Evolutionary conservation across 305 asterid species (phyloP), one percentile per base, ranked within the genome.

Genomic region (Petunia hybrid): DNA sequence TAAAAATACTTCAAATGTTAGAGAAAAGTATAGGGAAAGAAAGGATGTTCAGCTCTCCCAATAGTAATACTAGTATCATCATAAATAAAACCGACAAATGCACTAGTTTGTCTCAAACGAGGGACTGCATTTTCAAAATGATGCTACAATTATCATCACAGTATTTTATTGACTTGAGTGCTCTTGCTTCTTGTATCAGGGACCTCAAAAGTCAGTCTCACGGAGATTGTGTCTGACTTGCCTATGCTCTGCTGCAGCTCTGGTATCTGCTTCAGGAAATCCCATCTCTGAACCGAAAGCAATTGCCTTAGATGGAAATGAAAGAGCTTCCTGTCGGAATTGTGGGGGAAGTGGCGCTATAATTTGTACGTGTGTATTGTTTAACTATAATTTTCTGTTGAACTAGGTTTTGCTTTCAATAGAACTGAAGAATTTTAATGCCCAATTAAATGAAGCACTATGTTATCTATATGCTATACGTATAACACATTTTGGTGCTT

Each of bases 291-390:
- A 82, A 35, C 80, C 82, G 6, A 88, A 84, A 80, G 98, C 98
- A 70, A 73, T 79, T 69, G 92, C 94, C 82, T 77, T 82, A 80
- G 98, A 91, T 75, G 90, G 91, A 84, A 90, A 88, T 67, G 97
- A 88, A 77, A 89, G 84, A 56, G 83, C 95, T 31, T 95, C 80
- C 8, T 95, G 98, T 86, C 96, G 97, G 63, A 95, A 95, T 62
- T 95, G 98, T 81, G 85, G 89, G 81, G 99, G 98, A 83, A 92
- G 95, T 80, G 99, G 99, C n/a, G 98, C 99, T 77, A 77, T 95
- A 65, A 91, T 95, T 64, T 95, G 97, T 95, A 84, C 87, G 98
- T 91, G 40, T 63, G 61, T 10, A 68, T 2, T 5, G 1, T 83
- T 46, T 81, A 3, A 46, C 1, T 22, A 22, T 22, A 22, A 22